Evolutionary conservation across 2,329 filamentous ascomycete genomes (phyloP).

Genomic region (Colletotrichum chrysophilum): DNA sequence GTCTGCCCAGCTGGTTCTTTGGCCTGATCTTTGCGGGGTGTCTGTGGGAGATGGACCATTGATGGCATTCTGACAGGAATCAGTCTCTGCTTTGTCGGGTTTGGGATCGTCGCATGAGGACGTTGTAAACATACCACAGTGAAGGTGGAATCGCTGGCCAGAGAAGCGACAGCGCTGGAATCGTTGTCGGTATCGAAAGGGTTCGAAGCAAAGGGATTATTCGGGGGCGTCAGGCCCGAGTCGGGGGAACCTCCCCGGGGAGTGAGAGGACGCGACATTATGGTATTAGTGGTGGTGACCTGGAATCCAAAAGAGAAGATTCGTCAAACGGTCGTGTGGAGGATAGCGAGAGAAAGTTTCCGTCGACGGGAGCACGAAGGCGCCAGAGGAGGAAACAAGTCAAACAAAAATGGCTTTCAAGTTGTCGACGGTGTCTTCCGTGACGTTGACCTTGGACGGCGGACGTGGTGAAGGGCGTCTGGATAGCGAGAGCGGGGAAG

Average conservation of each 20-base stretch:
- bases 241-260: background rate
- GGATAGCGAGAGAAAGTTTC: background rate
- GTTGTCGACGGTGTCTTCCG: background rate
- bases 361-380: background rate
- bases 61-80: slow-evolving; percentile 13
- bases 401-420: background rate
- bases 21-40: background rate
- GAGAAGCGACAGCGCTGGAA: slow-evolving; percentile 15
- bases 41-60: background rate
- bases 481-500: background rate
- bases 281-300: background rate
- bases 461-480: background rate
- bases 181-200: slow-evolving; percentile 25
- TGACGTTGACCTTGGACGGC: background rate
- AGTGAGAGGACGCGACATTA: slow-evolving; percentile 18
- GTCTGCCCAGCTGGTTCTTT: slow-evolving; percentile 6
- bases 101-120: background rate
- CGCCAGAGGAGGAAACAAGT: background rate
- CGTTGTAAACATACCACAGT: slow-evolving; percentile 16
- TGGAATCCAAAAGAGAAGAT: background rate
- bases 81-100: background rate
- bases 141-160: slow-evolving; percentile 23
- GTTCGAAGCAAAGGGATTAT: slow-evolving; percentile 20
- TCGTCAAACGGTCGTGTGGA: background rate
- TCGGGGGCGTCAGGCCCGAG: slow-evolving; percentile 11